Conservation (phyloP, 768 basidiomycete genomes). For the Tylopilus sp. region DNA sequence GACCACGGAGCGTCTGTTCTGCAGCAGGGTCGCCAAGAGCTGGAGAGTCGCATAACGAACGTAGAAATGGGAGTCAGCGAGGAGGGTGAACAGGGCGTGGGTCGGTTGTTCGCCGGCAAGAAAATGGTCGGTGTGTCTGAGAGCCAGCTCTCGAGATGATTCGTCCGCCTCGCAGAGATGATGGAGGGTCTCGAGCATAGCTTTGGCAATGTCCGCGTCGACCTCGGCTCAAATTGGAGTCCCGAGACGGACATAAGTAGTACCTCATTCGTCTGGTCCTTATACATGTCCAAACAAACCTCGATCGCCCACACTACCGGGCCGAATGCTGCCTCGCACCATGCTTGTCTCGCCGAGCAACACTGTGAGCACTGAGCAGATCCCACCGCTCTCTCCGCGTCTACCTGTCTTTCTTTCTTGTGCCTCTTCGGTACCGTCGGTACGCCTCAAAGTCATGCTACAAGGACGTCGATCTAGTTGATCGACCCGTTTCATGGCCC, state of each 20-base stretch:
- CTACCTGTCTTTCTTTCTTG: no score
- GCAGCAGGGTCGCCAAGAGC: slow-evolving; percentile 72
- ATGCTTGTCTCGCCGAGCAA: no score
- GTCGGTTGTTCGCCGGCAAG: slow-evolving; percentile 67
- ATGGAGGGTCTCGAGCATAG: slow-evolving; percentile 85
- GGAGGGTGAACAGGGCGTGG: slow-evolving; percentile 73
- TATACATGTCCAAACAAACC: no score
- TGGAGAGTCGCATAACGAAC: slow-evolving; percentile 82
- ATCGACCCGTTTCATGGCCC: no score
- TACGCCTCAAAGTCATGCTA: no score
- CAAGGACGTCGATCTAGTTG: no score
- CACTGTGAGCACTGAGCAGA: no score
- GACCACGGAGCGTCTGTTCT: slow-evolving; percentile 75
- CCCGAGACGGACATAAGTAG: slow-evolving; percentile 76
- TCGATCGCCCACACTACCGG: no score
- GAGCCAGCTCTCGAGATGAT: slow-evolving; percentile 56
- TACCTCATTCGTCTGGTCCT: slow-evolving; percentile 73
- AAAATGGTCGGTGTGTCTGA: slow-evolving; percentile 79
- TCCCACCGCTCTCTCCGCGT: no score
- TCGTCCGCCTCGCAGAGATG: slow-evolving; percentile 82
- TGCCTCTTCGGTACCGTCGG: no score
- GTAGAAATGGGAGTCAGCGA: slow-evolving; percentile 79
- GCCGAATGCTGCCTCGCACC: no score
- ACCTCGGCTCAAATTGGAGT: slow-evolving; percentile 85
- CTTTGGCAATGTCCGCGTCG: slow-evolving; percentile 90